Evolutionary conservation across 2,329 filamentous ascomycete species (phyloP), one percentile per base, ranked within the genome.

Genomic region (Periconia macrospinosa): DNA sequence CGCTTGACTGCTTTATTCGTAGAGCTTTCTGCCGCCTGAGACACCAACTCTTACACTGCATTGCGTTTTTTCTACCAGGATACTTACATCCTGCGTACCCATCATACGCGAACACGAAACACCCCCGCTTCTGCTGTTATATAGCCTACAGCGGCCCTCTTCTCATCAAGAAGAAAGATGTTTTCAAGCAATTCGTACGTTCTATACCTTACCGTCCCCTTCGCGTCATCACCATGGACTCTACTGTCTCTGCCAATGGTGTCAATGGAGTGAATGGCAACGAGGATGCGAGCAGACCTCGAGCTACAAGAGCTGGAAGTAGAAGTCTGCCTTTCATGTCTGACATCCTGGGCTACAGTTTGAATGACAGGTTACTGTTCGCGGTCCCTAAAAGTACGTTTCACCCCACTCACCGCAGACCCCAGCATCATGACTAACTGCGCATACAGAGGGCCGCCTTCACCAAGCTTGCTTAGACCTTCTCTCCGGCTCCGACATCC

Each of bases 301-400:
- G 68, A 23, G 23, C 23, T 27, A 8, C 23, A 27, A 27, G 23
- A 27, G 65, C 63, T 54, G 63, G 62, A 17, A 72, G 68, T 51
- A 63, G 71, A 44, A 68, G 66, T 65, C 58, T 74, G 45, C 74
- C 68, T 35, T 73, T 65, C 61, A 59, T 76, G 62, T 76, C 72
- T 75, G 68, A 75, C 71, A 53, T 66, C 18, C 51, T 71, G 52
- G 66, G 63, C n/a, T 63, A 68, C 62, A 96, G 92, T 80, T 83
- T 97, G 72, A 91, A 94, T 81, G 92, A 93, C 71, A 89, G 94
- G 62, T 84, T 97, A 53, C 85, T 97, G 58, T 97, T 99, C 73
- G 94, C 94, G 57, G 91, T 99, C n/a, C 94, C 94, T 56, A 99
- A 99, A 80, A 99, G 91, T 92, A 80, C 81, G 90, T 86, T 51